These are phyloP conservation scores for slime mould (Dictyostelium discoideum) DNA, from an alignment of 78 protist genomes.

Conservation along the genomic window DNA sequence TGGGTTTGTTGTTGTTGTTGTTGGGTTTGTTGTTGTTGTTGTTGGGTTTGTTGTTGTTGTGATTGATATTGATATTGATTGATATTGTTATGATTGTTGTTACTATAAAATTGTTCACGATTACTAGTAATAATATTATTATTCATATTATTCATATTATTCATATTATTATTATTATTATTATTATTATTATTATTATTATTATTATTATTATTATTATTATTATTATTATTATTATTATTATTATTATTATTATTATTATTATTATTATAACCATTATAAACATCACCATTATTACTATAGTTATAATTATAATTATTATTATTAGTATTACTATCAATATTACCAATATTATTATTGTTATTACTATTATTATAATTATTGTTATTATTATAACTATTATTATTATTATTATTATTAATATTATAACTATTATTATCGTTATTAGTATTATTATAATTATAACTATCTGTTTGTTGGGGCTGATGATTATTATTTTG, in stretches of 20 bases:
- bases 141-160: too few species aligned
- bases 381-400: not conserved
- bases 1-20: not conserved
- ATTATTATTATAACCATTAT: not conserved
- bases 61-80: not conserved
- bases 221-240: not conserved
- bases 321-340: conserved; percentile 3
- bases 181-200: not conserved
- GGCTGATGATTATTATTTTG: not conserved
- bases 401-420: not conserved
- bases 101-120: not conserved
- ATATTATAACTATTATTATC: not conserved
- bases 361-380: not conserved
- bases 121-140: not conserved
- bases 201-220: not conserved
- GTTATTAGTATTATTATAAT: not conserved
- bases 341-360: not conserved
- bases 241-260: not conserved
- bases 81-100: not conserved
- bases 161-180: not conserved
- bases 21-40: not conserved
- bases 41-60: not conserved
- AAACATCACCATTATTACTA: not conserved
- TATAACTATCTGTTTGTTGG: not conserved
- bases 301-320: not conserved